Conservation (phyloP, 2,329 filamentous ascomycete species). For the Aspergillus ustus region DNA sequence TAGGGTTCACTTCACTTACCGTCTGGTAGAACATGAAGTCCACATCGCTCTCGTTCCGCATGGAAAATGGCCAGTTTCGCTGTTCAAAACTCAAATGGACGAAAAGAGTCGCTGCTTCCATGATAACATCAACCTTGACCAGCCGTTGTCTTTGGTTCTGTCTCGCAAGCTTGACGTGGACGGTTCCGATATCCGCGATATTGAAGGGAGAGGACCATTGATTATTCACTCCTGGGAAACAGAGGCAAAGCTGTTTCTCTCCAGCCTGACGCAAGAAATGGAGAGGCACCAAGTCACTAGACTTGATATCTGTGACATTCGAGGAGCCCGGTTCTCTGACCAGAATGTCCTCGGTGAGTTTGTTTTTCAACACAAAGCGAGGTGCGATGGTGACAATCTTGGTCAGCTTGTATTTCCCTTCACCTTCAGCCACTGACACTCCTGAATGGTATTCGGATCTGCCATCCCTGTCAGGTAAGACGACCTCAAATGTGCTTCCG, state of each 20-base stretch:
- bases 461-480: slow-evolving; percentile 73
- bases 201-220: slow-evolving; percentile 98
- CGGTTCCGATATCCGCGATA: slow-evolving; percentile 90
- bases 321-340: slow-evolving; percentile 92
- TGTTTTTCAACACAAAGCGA: slow-evolving; percentile 92
- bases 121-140: slow-evolving; percentile 83
- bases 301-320: slow-evolving; percentile 75
- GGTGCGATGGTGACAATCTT: slow-evolving; percentile 94
- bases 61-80: slow-evolving; percentile 97
- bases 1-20: slow-evolving; percentile 37
- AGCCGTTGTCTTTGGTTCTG: slow-evolving; percentile 86
- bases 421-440: slow-evolving; percentile 83
- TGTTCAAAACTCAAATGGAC: slow-evolving; percentile 86
- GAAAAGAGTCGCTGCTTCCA: slow-evolving; percentile 94
- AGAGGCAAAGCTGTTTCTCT: slow-evolving; percentile 88
- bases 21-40: slow-evolving; percentile 97
- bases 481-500: slow-evolving; percentile 86
- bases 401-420: slow-evolving; percentile 97
- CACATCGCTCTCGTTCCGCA: slow-evolving; percentile 96
- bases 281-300: slow-evolving; percentile 80
- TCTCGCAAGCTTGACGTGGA: slow-evolving; percentile 92
- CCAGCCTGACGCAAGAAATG: slow-evolving; percentile 84
- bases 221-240: slow-evolving; percentile 92
- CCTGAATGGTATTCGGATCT: slow-evolving; percentile 87
- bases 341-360: slow-evolving; percentile 83